A percentile compares a stretch with the other conserved stretches of the same genome.
Evolutionary conservation across 768 basidiomycete species (phyloP).

Genomic region (Lactarius quietus): DNA sequence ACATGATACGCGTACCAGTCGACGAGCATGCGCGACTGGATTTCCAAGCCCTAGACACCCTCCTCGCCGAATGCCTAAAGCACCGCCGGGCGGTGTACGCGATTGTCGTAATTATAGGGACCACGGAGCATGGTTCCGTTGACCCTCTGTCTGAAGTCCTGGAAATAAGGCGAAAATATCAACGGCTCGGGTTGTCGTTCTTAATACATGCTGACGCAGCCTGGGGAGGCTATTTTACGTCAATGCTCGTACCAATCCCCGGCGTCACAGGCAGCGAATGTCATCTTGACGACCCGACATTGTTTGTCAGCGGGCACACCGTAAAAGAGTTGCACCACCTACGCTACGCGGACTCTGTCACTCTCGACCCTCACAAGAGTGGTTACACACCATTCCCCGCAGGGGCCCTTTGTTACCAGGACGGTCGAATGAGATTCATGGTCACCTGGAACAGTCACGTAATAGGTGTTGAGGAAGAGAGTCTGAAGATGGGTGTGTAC

Average conservation of each 20-base stretch:
- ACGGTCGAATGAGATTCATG: conserved; percentile 38
- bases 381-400: conserved; percentile 45
- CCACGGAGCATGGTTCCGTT: conserved; percentile 43
- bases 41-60: conserved; percentile 29
- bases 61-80: conserved; percentile 33
- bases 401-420: conserved; percentile 40
- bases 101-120: conserved; percentile 43
- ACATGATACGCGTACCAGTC: conserved; percentile 37
- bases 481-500: conserved; percentile 40
- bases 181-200: conserved; percentile 37
- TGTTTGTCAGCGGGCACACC: conserved; percentile 33
- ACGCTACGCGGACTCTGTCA: conserved; percentile 38
- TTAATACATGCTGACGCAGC: conserved; percentile 45
- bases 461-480: conserved; percentile 31
- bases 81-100: conserved; percentile 38
- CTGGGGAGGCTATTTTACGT: conserved; percentile 46
- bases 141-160: conserved; percentile 42
- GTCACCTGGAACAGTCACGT: conserved; percentile 39
- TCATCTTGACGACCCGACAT: conserved; percentile 27
- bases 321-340: conserved; percentile 31
- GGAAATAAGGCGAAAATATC: conserved; percentile 34
- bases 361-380: conserved; percentile 42
- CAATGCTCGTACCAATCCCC: conserved; percentile 30
- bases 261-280: not conserved
- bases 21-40: conserved; percentile 39